Evolutionary conservation across 495 filamentous ascomycete genomes (phyloP), one percentile per base, ranked within the genome.

Genomic region (Darksidea phi): DNA sequence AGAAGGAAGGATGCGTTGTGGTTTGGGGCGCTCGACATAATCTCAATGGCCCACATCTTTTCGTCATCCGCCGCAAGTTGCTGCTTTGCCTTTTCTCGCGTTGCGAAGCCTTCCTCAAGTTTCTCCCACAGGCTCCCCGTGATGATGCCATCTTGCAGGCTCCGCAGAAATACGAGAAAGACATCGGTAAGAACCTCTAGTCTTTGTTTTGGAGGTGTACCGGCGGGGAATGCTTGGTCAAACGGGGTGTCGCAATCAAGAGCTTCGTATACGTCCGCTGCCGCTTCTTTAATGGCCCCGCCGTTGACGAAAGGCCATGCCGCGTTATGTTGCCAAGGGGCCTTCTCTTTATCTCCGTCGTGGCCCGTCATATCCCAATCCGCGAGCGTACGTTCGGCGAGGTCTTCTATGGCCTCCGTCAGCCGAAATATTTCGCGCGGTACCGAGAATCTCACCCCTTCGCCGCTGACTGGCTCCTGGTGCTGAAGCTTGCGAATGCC

Each of bases 1-100:
- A 96, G 91, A 8, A 92, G 86, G 70, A 95, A 94, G 0, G 87
- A 89, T 59, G 92, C 88, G 68, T 88, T 91, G 69, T 93, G 87
- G 28, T 84, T 83, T 0, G 91, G 90, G 0, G 82, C 80, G 10
- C 81, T 76, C 0, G 86, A 80, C 6, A 96, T 79, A 54, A 82
- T 82, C 56, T 96, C 91, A 10, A 94, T 78, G 10, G 93, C 78
- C 72, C 80, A 82, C 8, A 80, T 75, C 62, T 85, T 84, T 61
- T 83, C 82, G 32, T 90, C 86, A 58, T 93, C 89, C 59, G 66
- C 74, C 20, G 73, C 73, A 32, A 67, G 78, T 59, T 74, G 72
- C 0, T 72, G 67, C 10, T 73, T 77, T 17, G 70, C 62, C 55
- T 79, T 84, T 54, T 84, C 78, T 11, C 75, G 78, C 0, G 74